phyloP scores from a whole-genome alignment of 345 rosid species.

The Populus pruinosa region DNA sequence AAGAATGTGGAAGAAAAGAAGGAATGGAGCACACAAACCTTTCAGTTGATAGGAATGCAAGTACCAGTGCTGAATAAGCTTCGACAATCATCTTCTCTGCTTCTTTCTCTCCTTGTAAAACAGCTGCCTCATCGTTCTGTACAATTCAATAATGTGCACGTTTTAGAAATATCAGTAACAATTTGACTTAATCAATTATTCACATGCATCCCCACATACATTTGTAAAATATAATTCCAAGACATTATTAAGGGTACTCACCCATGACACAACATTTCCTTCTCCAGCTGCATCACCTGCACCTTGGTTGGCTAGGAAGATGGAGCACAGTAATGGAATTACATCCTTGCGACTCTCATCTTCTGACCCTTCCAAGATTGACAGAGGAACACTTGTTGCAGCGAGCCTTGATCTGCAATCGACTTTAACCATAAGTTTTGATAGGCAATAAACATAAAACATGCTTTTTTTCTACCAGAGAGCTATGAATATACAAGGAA shows the following conservation, averaged over 20 bases:
- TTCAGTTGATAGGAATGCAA: constrained; percentile 96
- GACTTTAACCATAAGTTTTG: neutral
- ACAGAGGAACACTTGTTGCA: constrained; percentile 51
- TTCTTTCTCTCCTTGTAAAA: constrained; percentile 92
- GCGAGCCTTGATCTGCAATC: constrained; percentile 78
- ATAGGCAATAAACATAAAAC: neutral
- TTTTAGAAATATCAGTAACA: neutral
- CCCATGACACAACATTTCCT: constrained; percentile 50
- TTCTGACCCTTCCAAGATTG: constrained; percentile 44
- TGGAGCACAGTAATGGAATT: constrained; percentile 74
- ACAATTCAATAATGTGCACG: neutral
- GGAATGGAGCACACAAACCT: constrained; percentile 41
- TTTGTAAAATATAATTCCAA: neutral
- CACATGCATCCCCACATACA: neutral
- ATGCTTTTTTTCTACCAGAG: neutral
- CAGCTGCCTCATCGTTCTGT: constrained; percentile 70
- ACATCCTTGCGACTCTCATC: constrained; percentile 49
- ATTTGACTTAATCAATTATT: neutral
- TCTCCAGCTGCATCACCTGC: constrained; percentile 63
- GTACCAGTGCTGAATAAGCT: constrained; percentile 91
- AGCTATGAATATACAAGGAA: neutral
- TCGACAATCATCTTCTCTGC: constrained; percentile 98
- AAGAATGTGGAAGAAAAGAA: neutral
- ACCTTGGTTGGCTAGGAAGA: constrained; percentile 77
- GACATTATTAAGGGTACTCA: constrained; percentile 31